A percentile compares a stretch with the other conserved stretches of the same genome.
These are phyloP conservation scores for Westerdykella sp. DNA, from an alignment of 2,329 filamentous ascomycete genomes.

Conservation along the genomic window DNA sequence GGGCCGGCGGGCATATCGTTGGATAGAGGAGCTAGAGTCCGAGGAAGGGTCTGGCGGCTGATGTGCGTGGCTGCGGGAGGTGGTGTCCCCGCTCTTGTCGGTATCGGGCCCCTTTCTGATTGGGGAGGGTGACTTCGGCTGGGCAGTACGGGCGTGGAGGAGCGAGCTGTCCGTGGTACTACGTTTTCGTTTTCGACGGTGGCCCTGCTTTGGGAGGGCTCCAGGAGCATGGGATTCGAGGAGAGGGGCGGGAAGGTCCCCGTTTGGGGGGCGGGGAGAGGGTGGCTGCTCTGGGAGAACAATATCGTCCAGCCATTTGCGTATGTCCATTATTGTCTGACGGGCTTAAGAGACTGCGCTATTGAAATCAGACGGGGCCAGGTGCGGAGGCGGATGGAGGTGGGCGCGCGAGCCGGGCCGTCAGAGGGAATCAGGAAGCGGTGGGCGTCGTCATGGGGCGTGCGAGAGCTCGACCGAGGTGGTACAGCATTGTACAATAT, in stretches of 20 bases:
- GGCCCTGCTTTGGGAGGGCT: conserved; percentile 11
- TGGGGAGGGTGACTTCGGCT: conserved; percentile 5
- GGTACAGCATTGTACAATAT: conserved; percentile 20
- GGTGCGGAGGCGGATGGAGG: conserved; percentile 7
- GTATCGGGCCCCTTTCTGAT: conserved; percentile 5
- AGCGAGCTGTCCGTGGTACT: conserved; percentile 38
- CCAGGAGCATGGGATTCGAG: conserved; percentile 14
- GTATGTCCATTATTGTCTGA: conserved; percentile 38
- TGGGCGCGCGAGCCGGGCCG: conserved; percentile 18
- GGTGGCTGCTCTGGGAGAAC: conserved; percentile 29
- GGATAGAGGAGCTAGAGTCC: conserved; percentile 13
- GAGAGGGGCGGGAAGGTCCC: conserved; percentile 16
- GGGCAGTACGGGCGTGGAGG: conserved; percentile 18
- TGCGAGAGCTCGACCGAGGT: conserved; percentile 9
- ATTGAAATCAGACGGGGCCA: not conserved
- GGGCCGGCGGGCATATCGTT: conserved; percentile 39
- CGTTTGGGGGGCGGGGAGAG: conserved; percentile 14
- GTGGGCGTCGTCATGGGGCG: conserved; percentile 8
- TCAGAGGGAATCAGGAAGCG: conserved; percentile 4
- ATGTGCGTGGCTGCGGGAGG: conserved; percentile 12
- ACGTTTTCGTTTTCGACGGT: conserved; percentile 24
- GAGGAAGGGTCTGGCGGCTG: conserved; percentile 10
- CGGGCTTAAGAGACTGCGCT: conserved; percentile 2
- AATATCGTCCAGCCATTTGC: conserved; percentile 41
- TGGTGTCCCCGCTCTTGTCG: conserved; percentile 7